phyloP scores from a whole-genome alignment of 441 rosid genomes.

The Gossypium schwendimanii region DNA sequence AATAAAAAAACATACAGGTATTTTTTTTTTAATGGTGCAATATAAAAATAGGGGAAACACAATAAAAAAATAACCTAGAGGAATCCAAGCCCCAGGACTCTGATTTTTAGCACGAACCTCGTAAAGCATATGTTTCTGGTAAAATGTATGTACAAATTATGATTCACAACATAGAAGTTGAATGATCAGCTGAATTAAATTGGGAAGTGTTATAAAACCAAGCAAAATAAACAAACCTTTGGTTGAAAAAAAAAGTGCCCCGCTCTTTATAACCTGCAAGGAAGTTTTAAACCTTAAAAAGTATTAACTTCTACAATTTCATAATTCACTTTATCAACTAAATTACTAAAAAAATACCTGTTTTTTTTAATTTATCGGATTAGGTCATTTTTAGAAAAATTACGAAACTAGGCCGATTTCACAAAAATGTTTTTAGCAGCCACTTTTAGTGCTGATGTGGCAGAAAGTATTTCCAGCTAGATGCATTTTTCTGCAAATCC shows the following conservation, averaged over 20 bases:
- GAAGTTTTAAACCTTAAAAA: slow-evolving; percentile 1
- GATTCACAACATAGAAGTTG: neutral
- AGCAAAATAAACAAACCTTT: slow-evolving; percentile 48
- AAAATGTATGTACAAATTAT: neutral
- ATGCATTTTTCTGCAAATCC: too few species aligned
- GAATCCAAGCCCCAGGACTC: neutral
- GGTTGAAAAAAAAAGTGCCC: slow-evolving; percentile 82
- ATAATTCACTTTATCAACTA: too few species aligned
- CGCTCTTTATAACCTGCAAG: slow-evolving; percentile 85
- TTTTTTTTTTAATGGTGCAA: too few species aligned
- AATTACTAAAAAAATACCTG: too few species aligned
- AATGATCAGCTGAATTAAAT: neutral
- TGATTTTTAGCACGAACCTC: neutral
- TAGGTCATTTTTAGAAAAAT: too few species aligned
- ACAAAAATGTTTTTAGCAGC: too few species aligned
- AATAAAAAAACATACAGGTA: too few species aligned
- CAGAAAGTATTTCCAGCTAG: too few species aligned
- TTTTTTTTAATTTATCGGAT: too few species aligned
- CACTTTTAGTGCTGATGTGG: too few species aligned
- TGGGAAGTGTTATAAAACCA: neutral
- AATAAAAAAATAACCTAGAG: neutral
- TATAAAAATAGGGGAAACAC: neutral
- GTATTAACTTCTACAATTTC: neutral
- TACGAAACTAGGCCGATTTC: too few species aligned
- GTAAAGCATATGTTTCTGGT: neutral